These are phyloP conservation scores for Amoebophrya sp. DNA, from an alignment of 169 alveolate genomes.

Conservation along the genomic window DNA sequence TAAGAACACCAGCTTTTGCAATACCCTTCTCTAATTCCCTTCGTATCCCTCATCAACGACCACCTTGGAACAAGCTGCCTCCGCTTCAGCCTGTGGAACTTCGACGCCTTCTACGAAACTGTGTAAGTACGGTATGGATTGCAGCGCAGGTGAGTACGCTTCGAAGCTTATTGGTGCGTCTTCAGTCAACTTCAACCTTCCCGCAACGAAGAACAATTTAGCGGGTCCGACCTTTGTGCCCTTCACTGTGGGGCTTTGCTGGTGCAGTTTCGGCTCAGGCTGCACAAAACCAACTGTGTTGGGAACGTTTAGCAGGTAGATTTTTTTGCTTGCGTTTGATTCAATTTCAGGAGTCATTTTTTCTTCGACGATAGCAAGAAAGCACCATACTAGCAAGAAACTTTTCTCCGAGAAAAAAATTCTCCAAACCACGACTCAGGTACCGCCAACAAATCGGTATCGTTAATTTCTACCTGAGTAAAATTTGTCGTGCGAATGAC, in stretches of 20 bases:
- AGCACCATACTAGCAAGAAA: too few relatives aligned
- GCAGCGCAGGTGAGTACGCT: background rate
- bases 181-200: background rate
- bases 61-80: background rate
- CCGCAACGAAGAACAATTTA: background rate
- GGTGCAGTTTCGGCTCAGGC: background rate
- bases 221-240: background rate
- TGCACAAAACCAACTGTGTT: background rate
- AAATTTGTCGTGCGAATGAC: background rate
- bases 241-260: constrained; percentile 4
- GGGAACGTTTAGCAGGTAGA: background rate
- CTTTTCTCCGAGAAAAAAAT: too few relatives aligned
- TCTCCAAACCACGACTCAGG: too few relatives aligned
- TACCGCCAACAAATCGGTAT: background rate
- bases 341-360: background rate
- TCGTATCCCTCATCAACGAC: too few relatives aligned
- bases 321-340: background rate
- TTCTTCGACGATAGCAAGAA: too few relatives aligned
- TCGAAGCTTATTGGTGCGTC: background rate
- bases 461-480: background rate
- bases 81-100: background rate
- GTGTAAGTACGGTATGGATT: background rate
- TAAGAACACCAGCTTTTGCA: too few relatives aligned
- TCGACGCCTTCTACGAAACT: background rate
- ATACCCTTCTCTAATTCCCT: too few relatives aligned